Conservation (phyloP, 371 early-diverging fungal genomes). For the Umbelopsis sp. region DNA sequence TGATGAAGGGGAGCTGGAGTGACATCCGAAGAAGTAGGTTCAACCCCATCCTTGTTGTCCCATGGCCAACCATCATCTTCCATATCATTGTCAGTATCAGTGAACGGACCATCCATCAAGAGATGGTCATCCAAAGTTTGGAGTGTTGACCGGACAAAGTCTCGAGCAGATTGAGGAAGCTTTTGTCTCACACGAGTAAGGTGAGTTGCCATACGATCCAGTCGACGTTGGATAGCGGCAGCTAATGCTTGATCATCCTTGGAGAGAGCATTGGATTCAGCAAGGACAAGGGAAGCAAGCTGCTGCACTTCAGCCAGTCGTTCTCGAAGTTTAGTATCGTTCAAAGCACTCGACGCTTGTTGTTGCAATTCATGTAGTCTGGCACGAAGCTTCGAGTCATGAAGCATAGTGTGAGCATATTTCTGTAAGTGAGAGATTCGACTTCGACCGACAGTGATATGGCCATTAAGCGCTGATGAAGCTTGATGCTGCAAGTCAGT, state of each 20-base stretch:
- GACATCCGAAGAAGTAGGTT: not conserved
- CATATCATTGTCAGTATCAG: slow-evolving; percentile 6
- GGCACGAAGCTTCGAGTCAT: slow-evolving; percentile 13
- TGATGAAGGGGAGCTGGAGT: slow-evolving; percentile 1
- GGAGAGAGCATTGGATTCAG: slow-evolving; percentile 12
- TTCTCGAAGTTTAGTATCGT: slow-evolving; percentile 9
- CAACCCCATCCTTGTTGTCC: slow-evolving; percentile 2
- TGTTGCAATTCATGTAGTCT: slow-evolving; percentile 3
- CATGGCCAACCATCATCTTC: slow-evolving; percentile 16
- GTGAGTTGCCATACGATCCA: slow-evolving; percentile 9
- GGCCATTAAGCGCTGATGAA: not conserved
- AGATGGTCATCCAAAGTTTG: slow-evolving; percentile 14
- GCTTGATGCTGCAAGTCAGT: slow-evolving; percentile 12
- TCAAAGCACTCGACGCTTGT: slow-evolving; percentile 2
- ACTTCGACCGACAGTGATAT: not conserved
- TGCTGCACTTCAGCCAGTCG: not conserved
- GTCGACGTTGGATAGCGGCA: slow-evolving; percentile 7
- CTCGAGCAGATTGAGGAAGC: slow-evolving; percentile 7
- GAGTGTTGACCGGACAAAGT: slow-evolving; percentile 1
- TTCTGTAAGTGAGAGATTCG: slow-evolving; percentile 1
- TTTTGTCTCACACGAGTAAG: slow-evolving; percentile 5
- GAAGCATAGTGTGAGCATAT: slow-evolving; percentile 11
- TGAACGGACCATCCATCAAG: slow-evolving; percentile 6
- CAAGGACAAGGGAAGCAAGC: not conserved
- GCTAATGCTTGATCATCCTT: slow-evolving; percentile 12